Evolutionary conservation across 495 filamentous ascomycete genomes (phyloP).

Genomic region (Rhypophila decipiens): DNA sequence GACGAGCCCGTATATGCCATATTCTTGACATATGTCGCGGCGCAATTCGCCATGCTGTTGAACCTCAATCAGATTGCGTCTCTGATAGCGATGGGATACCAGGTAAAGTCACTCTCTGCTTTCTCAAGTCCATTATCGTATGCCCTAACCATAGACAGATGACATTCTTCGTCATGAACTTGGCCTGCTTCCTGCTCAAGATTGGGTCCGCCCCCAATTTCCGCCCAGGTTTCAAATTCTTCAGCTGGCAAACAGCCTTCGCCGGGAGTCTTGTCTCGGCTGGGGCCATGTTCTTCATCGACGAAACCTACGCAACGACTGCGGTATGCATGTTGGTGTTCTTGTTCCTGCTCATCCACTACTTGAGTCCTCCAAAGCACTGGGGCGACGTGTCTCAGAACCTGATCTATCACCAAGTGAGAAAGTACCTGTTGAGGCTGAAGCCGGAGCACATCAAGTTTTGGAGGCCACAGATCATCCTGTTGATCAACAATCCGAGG

Average conservation of each 20-base stretch:
- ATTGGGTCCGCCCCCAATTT: slow-evolving; percentile 93
- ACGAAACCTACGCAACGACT: slow-evolving; percentile 71
- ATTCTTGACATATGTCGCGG: slow-evolving; percentile 65
- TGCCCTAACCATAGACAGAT: slow-evolving; percentile 35
- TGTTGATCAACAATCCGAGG: slow-evolving; percentile 77
- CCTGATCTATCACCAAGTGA: slow-evolving; percentile 85
- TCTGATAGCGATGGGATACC: slow-evolving; percentile 82
- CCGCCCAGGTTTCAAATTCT: slow-evolving; percentile 79
- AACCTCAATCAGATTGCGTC: slow-evolving; percentile 86
- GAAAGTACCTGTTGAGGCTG: slow-evolving; percentile 77
- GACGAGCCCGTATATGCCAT: slow-evolving; percentile 79
- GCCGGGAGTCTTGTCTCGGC: slow-evolving; percentile 67
- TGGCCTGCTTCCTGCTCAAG: slow-evolving; percentile 82
- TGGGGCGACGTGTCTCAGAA: slow-evolving; percentile 87
- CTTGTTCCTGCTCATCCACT: slow-evolving; percentile 80
- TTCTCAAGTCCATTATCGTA: no score
- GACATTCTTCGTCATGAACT: slow-evolving; percentile 71
- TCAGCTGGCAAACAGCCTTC: slow-evolving; percentile 78
- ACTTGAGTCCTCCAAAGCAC: slow-evolving; percentile 73
- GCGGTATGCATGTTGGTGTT: slow-evolving; percentile 68
- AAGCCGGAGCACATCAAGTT: slow-evolving; percentile 89
- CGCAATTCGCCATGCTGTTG: slow-evolving; percentile 75
- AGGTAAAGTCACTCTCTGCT: no score
- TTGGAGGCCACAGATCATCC: slow-evolving; percentile 78
- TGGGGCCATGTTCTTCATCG: slow-evolving; percentile 82